These are phyloP conservation scores for Rhizopogon vesiculosus DNA, from an alignment of 768 basidiomycete genomes.

Conservation along the genomic window DNA sequence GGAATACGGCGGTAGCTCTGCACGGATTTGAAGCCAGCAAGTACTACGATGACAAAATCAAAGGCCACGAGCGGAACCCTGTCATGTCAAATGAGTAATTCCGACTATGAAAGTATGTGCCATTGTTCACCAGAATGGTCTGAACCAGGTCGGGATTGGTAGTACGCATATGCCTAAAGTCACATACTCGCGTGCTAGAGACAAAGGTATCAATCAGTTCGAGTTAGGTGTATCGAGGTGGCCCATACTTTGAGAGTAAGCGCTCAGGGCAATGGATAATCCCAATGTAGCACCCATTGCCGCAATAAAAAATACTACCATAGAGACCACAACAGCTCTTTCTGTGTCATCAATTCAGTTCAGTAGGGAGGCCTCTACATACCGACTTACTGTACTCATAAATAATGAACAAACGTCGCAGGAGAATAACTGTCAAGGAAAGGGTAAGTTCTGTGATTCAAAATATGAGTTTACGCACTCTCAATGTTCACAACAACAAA, in stretches of 20 bases:
- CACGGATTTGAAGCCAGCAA: constrained; percentile 2
- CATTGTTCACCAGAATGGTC: not conserved
- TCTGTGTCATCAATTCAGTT: not conserved
- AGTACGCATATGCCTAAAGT: not conserved
- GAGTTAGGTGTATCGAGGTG: not conserved
- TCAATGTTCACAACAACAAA: not conserved
- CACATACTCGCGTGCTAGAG: not conserved
- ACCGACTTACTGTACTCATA: not conserved
- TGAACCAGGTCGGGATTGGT: not conserved
- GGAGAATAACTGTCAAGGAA: not conserved
- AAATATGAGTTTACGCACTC: not conserved
- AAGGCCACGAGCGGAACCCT: constrained; percentile 1
- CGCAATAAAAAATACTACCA: not conserved
- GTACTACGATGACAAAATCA: not conserved
- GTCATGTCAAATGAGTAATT: not conserved
- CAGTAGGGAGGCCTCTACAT: not conserved
- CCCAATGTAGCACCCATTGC: not conserved
- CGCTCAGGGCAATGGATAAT: not conserved
- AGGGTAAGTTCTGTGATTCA: not conserved
- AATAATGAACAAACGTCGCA: not conserved
- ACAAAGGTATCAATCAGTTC: not conserved
- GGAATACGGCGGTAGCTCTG: not conserved
- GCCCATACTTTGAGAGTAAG: not conserved
- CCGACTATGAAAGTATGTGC: not conserved
- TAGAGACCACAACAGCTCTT: not conserved